These are phyloP conservation scores for Conidiobolus incongruus DNA, from an alignment of 371 early-diverging fungal genomes.

Conservation along the genomic window DNA sequence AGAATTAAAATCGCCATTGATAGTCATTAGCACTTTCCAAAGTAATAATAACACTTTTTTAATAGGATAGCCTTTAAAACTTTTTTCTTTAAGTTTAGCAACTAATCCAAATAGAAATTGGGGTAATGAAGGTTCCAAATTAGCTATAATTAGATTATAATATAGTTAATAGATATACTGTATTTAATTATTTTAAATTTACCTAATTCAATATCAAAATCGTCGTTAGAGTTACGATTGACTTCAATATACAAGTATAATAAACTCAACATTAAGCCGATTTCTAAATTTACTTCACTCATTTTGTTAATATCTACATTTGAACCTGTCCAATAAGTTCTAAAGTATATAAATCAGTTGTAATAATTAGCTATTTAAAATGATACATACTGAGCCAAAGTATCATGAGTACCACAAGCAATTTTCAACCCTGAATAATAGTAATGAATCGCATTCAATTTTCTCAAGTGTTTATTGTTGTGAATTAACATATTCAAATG, in stretches of 20 bases:
- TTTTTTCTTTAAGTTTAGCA: constrained; percentile 1
- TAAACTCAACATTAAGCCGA: neutral
- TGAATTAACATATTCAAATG: neutral
- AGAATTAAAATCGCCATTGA: neutral
- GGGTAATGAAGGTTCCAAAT: neutral
- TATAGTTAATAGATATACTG: no score
- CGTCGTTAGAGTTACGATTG: neutral
- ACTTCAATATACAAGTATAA: constrained; percentile 1
- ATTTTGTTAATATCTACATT: neutral
- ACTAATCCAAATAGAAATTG: neutral
- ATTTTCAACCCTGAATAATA: neutral
- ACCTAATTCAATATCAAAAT: neutral
- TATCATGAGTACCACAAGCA: neutral
- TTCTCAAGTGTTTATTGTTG: neutral
- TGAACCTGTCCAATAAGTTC: no score
- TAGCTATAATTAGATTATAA: neutral
- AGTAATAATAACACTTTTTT: constrained; percentile 1
- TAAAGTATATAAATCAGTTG: no score
- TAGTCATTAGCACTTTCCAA: neutral
- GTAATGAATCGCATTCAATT: neutral
- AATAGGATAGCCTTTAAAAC: constrained; percentile 4
- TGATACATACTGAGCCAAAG: neutral
- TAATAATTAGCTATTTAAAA: neutral
- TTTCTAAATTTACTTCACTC: constrained; percentile 1
- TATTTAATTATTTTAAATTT: no score